Evolutionary conservation across 352 stramenopile species (phyloP), one percentile per base, ranked within the genome.

Genomic region (Globisporangium abappressorium): DNA sequence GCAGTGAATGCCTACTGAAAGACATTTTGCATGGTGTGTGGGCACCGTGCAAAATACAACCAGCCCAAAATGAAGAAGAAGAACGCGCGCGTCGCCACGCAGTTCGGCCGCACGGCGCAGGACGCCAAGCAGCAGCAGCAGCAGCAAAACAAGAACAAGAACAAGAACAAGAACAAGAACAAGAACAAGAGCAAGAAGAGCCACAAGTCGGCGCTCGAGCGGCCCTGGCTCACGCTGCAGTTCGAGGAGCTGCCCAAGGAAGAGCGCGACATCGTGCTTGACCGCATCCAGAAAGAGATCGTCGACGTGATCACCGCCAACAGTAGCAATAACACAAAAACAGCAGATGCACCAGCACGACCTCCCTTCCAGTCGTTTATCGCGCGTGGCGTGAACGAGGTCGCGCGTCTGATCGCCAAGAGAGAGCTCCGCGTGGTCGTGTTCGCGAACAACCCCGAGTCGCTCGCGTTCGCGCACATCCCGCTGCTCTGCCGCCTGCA

Each of bases 241-340:
- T 90, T 83, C 54, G 69, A 80, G 43, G 82, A 90, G 66, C 70
- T 94, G 18, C 6, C 74, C 7, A 90, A 90, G 64, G 85, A 94
- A 55, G 82, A 90, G 36, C 84, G 84, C 53, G 85, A 92, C 58
- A 94, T 94, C 49, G 84, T 94, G 60, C 68, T 94, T n/a, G 82
- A 87, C 57, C 81, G 84, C 18, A 70, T 94, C 60, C 63, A 80
- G 57, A 91, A 89, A 63, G 85, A 94, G 65, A 75, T 94, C 36
- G 67, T 72, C 18, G 73, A 71, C 26, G 38, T 61, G 5, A 66
- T 57, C 28, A 36, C 43, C 14, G 14, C 2, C 8, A 26, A 54
- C 18, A n/a, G 18, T 2, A 58, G 53, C n/a, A 22, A 24, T 18
- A 18, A 26, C 15, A 51, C 14, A 22, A n/a, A 38, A 12, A 14